Evolutionary conservation across 202 grass and related monocot genomes (phyloP), one percentile per base, ranked within the genome.

Genomic region (Zoysia matrella): DNA sequence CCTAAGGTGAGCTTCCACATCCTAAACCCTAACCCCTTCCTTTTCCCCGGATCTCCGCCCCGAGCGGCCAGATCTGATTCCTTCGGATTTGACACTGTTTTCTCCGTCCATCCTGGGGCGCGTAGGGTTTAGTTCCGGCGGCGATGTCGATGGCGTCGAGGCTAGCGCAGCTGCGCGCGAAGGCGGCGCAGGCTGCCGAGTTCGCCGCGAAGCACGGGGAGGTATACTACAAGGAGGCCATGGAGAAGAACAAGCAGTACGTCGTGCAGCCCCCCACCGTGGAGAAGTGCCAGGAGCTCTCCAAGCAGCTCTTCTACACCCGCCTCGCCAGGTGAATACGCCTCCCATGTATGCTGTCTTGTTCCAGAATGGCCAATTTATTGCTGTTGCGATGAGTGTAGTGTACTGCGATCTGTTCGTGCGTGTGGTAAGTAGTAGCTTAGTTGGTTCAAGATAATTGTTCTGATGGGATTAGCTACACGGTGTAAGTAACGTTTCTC

Each of bases 171-270:
- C 82, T 98, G 60, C 80, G 86, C 55, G 56, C 84, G 9, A 89
- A 91, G 84, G 88, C 80, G 64, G 83, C 86, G 30, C 92, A 88
- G 77, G 86, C 76, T 14, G 90, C 88, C 52, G 86, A 98, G 36
- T 77, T 63, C 60, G 60, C 60, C 2, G 60, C 60, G 13, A 93
- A 88, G 84, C 79, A 87, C 30, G 92, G 90, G 0, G 48, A 75
- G 51, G 51, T 73, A 9, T 98, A 93, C 78, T 98, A 95, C 75
- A 94, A 93, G 79, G 88, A 95, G 70, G 47, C 81, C 36, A 78
- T 93, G 88, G 95, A 94, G 88, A 98, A 93, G 82, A 98, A 98
- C 88, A 93, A 91, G 75, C 89, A 98, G 65, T 80, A 98, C 49
- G 78, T 98, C 74, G 88, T 86, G 73, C 81, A 93, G 72, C 92